Base-by-base conservation (phyloP, 352 stramenopile genomes). In the Phytophthora fragariaefolia region DNA sequence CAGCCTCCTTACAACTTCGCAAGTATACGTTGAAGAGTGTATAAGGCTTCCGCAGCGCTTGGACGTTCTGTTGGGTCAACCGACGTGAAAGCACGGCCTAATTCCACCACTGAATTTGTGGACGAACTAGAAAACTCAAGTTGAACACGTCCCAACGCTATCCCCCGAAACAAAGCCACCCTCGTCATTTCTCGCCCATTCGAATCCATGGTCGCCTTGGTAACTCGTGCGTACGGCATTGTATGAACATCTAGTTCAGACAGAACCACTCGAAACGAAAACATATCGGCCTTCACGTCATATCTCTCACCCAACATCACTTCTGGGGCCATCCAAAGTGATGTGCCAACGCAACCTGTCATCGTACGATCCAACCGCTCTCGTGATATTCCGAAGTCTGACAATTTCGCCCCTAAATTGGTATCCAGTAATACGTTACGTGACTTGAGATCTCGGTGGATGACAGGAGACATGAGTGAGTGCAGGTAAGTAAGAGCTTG, bases 301-400 rank as follows among this genome's bases (percentile, higher is more conserved):
- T 62, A 62, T 9, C 34, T 20, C 5, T 62, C 54, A 4, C 54
- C 54, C 15, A 62, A 18, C 54, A 62, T 62, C 42, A 62, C 54
- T 20, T 62, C 54, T 2, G 54, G 54, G 5, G 54, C 54, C 42
- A 62, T 62, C 54, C 54, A 62, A 6, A 62, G 18, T 22, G 54
- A 62, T 27, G 54, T 62, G 1, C 54, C 54, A 3, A 62, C 54
- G 17, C 54, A 40, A 5, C 40, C 54, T 17, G 54, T 62, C 54
- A 62, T 62, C 0, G 54, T 62, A 10, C 77, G 74, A 20, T 81
- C 74, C 27, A 77, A 42, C 12, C 67, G 69, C 52, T 85, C 75
- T 8, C 79, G 66, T 0, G 74, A 85, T 10, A 86, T 72, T 10
- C 79, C 79, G 75, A 90, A 90, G 64, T 90, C 82, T 28, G 75